Conservation (phyloP, 1,139 yeast species). For the Meyerozyma sp. region DNA sequence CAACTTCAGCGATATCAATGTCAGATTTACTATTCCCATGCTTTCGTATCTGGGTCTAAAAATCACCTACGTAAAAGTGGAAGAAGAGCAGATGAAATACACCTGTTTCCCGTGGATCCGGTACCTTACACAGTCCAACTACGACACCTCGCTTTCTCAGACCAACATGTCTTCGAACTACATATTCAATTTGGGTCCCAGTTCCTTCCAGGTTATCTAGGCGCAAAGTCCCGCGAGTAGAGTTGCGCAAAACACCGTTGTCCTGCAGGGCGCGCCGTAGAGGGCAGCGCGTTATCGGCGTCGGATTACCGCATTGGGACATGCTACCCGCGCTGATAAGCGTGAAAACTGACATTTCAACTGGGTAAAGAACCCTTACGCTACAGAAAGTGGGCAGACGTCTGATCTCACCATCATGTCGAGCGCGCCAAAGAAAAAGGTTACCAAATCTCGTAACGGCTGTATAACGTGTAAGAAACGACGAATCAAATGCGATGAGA, state of each 20-base stretch:
- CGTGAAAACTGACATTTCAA: background rate
- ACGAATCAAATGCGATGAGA: slow-evolving; percentile 54
- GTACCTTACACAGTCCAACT: slow-evolving; percentile 28
- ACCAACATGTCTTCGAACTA: background rate
- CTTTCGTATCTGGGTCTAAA: slow-evolving; percentile 39
- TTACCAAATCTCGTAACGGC: slow-evolving; percentile 37
- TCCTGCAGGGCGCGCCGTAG: background rate
- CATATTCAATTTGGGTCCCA: background rate
- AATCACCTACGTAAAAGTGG: slow-evolving; percentile 35
- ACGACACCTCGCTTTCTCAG: background rate
- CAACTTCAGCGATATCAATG: slow-evolving; percentile 20
- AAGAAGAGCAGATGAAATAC: slow-evolving; percentile 38
- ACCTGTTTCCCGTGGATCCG: slow-evolving; percentile 47
- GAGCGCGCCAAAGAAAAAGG: slow-evolving; percentile 4
- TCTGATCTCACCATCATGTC: background rate
- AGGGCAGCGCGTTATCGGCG: background rate
- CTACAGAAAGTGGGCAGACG: background rate
- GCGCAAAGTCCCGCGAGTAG: too few species aligned
- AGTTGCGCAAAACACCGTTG: too few species aligned
- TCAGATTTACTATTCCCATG: slow-evolving; percentile 37
- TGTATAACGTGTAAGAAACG: slow-evolving; percentile 55
- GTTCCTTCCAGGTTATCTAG: background rate
- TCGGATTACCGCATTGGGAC: background rate
- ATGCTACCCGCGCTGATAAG: background rate
- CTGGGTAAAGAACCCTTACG: background rate